These are phyloP conservation scores for Diaporthe citrichinensis DNA, from an alignment of 2,329 filamentous ascomycete species.

Conservation along the genomic window DNA sequence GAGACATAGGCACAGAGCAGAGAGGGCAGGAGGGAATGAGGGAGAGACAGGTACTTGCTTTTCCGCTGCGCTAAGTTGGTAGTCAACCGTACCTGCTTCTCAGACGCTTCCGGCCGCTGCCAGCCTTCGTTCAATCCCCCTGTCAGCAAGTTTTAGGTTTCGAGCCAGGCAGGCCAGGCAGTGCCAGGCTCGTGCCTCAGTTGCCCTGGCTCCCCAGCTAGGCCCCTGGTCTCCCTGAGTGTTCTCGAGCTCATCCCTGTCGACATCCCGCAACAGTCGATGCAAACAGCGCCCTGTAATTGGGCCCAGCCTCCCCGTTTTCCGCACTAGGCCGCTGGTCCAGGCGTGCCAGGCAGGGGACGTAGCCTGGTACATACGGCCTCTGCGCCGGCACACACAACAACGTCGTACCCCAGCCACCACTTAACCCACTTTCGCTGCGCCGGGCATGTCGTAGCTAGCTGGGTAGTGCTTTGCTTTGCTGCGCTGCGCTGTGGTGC, in stretches of 20 bases:
- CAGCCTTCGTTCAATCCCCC: constrained; percentile 15
- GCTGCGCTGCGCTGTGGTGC: neutral
- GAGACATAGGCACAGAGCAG: neutral
- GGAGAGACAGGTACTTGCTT: constrained; percentile 23
- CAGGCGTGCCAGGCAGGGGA: neutral
- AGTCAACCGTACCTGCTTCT: constrained; percentile 23
- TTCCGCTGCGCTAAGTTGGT: neutral
- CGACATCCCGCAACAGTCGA: constrained; percentile 18
- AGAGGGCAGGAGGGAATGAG: neutral
- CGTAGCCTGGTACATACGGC: constrained; percentile 18
- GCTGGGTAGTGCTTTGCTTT: constrained; percentile 3
- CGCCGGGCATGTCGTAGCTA: constrained; percentile 31
- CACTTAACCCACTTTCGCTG: constrained; percentile 32
- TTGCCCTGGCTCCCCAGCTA: constrained; percentile 11
- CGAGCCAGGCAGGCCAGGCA: constrained; percentile 22
- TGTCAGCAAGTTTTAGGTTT: constrained; percentile 30
- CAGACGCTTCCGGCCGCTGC: constrained; percentile 19
- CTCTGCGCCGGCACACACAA: constrained; percentile 18
- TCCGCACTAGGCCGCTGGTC: constrained; percentile 28
- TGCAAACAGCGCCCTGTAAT: constrained; percentile 31
- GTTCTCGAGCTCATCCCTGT: constrained; percentile 5
- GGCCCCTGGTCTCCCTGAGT: neutral
- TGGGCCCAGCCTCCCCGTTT: constrained; percentile 38
- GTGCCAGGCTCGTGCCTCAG: constrained; percentile 24
- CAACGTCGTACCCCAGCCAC: constrained; percentile 35